Evolutionary conservation across 148 eudicot species (phyloP), one percentile per base, ranked within the genome.

Genomic region (Amaranthus hypochondriacus): DNA sequence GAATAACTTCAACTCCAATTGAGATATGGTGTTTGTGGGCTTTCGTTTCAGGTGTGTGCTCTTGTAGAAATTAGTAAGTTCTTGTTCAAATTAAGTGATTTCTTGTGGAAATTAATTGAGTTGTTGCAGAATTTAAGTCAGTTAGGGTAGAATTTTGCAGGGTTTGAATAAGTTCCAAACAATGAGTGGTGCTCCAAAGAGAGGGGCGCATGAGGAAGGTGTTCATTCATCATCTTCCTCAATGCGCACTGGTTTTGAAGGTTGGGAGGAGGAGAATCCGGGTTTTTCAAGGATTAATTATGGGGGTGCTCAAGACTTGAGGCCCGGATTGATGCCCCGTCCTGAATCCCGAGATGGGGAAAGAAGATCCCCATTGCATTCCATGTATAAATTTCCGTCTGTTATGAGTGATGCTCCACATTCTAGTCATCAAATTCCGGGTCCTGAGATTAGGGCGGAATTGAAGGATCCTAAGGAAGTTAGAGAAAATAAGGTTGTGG

Each of bases 331-430:
- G 80, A 58, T 87, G 62, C 84, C 88, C 0, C 86, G 97, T 9
- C 64, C 77, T 51, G 97, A 91, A 18, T 78, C 85, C 7, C 83
- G 88, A 46, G 89, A 88, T 54, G 82, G 80, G 70, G 90, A 83
- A 73, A 85, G 88, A 71, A 75, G 86, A 66, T 82, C 93, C 9
- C 90, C 90, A 14, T 63, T 92, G 83, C 91, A 79, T 75, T 83
- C 89, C 4, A 73, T 79, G 86, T 88, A 87, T 74, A 83, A 91
- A 50, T 75, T 84, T 75, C 69, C 92, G 43, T 69, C 86, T 0
- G 47, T 82, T 50, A 62, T 79, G 73, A 80, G 66, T 73, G 92
- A 84, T 58, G 68, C 83, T 8, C 87, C 81, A 51, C 92, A 87
- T 74, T 46, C 81, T 75, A 87, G 75, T 77, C 88, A 88, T 54